phyloP scores from a whole-genome alignment of 129 eudicot genomes.

The Escallonia herrerae region DNA sequence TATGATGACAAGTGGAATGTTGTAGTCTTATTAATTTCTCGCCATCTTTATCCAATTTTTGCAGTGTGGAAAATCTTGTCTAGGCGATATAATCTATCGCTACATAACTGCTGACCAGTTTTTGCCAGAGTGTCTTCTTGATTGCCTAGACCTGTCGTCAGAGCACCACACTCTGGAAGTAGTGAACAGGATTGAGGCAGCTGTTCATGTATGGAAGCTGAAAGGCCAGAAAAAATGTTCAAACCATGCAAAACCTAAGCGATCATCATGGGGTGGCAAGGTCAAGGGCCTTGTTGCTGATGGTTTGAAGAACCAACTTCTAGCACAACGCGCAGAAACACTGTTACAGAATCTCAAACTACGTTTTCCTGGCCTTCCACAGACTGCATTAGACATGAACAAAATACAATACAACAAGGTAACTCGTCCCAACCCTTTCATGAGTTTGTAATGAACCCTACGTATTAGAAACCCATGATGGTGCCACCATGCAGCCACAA shows the following conservation, averaged over 20 bases:
- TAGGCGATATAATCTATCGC: slow-evolving; percentile 84
- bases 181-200: slow-evolving; percentile 81
- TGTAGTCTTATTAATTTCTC: neutral
- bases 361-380: slow-evolving; percentile 90
- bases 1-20: neutral
- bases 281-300: slow-evolving; percentile 80
- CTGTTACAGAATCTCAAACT: slow-evolving; percentile 57
- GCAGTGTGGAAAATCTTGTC: slow-evolving; percentile 88
- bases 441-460: neutral
- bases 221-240: slow-evolving; percentile 56
- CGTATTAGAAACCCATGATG: no score
- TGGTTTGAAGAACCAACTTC: slow-evolving; percentile 45
- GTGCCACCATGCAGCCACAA: no score
- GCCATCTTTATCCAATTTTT: slow-evolving; percentile 5
- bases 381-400: slow-evolving; percentile 92
- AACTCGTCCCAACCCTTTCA: neutral
- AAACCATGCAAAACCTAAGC: slow-evolving; percentile 44
- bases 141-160: slow-evolving; percentile 82
- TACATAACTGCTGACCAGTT: slow-evolving; percentile 81
- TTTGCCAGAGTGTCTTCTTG: slow-evolving; percentile 86
- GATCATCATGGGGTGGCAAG: slow-evolving; percentile 69
- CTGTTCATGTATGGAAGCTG: slow-evolving; percentile 80
- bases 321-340: slow-evolving; percentile 75
- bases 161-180: slow-evolving; percentile 81
- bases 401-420: slow-evolving; percentile 95